Evolutionary conservation across 768 basidiomycete species (phyloP).

Genomic region (Hydnomerulius pinastri): DNA sequence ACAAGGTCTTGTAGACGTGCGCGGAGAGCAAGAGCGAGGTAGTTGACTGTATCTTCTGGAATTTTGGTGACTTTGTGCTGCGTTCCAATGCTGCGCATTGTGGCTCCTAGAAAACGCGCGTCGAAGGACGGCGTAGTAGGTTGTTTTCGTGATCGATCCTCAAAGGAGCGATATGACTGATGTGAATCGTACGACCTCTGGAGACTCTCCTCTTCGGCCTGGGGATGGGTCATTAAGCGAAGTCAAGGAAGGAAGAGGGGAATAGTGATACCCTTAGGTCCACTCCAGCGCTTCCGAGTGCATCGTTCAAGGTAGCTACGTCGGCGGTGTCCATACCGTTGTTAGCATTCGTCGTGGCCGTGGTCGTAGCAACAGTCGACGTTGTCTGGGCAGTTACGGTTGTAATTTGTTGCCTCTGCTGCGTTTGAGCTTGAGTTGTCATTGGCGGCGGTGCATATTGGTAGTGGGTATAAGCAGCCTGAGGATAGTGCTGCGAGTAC

Average conservation of each 20-base stretch:
- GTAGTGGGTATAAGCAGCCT: constrained; percentile 46
- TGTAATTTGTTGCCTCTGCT: constrained; percentile 29
- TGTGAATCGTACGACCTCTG: constrained; percentile 67
- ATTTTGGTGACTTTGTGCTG: constrained; percentile 69
- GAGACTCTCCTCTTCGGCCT: constrained; percentile 87
- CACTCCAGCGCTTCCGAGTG: constrained; percentile 83
- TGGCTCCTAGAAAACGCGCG: constrained; percentile 59
- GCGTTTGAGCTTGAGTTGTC: constrained; percentile 31
- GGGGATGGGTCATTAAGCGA: constrained; percentile 3
- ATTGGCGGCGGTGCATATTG: constrained; percentile 34
- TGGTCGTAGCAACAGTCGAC: constrained; percentile 16
- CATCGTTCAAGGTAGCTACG: constrained; percentile 80
- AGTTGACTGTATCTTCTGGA: constrained; percentile 73
- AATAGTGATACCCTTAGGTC: constrained; percentile 65
- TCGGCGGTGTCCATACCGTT: constrained; percentile 63
- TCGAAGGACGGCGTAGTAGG: constrained; percentile 71
- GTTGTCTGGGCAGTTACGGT: constrained; percentile 15
- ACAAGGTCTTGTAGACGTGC: constrained; percentile 72
- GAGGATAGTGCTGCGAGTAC: constrained; percentile 39
- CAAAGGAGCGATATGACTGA: constrained; percentile 62
- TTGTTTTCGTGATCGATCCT: constrained; percentile 82
- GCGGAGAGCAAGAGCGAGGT: constrained; percentile 78
- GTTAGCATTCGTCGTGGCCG: constrained; percentile 25
- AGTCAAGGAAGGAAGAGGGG: background rate
- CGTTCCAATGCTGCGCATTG: constrained; percentile 67